Evolutionary conservation across 805 yeast genomes (phyloP).

Genomic region (Sugiyamaella lignohabitans): DNA sequence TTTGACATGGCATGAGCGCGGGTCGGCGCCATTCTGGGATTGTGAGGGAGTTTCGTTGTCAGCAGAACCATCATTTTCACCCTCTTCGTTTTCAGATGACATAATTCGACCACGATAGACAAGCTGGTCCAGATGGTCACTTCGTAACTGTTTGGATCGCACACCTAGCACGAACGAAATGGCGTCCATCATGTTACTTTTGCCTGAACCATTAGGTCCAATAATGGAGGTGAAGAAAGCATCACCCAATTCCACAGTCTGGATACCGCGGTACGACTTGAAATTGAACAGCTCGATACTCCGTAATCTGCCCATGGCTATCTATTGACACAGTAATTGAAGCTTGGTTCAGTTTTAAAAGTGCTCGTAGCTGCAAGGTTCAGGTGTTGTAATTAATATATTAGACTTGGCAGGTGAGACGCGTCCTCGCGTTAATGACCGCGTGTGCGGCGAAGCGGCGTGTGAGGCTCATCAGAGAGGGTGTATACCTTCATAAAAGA

Average conservation of each 20-base stretch:
- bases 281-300: slow-evolving; percentile 79
- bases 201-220: slow-evolving; percentile 99
- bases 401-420: no score
- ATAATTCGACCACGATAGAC: slow-evolving; percentile 65
- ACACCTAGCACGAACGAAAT: slow-evolving; percentile 91
- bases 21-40: slow-evolving; percentile 30
- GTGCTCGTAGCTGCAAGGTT: no score
- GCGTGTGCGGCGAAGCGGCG: no score
- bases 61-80: slow-evolving; percentile 21
- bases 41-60: no score
- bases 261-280: slow-evolving; percentile 80
- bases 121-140: slow-evolving; percentile 65
- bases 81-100: slow-evolving; percentile 25
- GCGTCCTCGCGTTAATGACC: no score
- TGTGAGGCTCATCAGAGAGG: no score
- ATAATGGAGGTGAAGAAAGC: slow-evolving; percentile 82
- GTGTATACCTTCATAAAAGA: no score
- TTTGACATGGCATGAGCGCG: slow-evolving; percentile 62
- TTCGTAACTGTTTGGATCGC: slow-evolving; percentile 65
- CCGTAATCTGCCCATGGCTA: slow-evolving; percentile 71
- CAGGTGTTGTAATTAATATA: no score
- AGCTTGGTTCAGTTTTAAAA: no score
- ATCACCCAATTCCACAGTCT: slow-evolving; percentile 70
- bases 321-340: neutral
- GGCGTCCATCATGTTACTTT: slow-evolving; percentile 96